Base-by-base conservation (phyloP, 176 grass and related monocot genomes). In the Ampelocalamus luodianensis region DNA sequence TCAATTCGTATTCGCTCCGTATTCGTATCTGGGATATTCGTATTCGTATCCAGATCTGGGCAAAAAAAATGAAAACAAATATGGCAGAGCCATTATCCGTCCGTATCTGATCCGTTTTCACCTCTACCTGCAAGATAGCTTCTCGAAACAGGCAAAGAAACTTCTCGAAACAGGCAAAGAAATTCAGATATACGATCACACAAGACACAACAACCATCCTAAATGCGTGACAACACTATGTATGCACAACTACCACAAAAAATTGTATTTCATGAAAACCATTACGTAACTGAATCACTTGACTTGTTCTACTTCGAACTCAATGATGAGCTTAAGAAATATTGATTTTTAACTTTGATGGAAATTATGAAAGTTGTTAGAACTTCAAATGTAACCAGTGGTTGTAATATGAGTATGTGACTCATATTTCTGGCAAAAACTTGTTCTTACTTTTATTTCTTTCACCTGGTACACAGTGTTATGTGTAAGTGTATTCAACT, bases 191-290 rank as follows among this genome's bases (percentile, higher is more conserved):
- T 46, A 46, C 44, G 11, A 46, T 18, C 53, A 55, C 0, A 12
- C 45, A 43, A 78, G 1, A 5, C 0, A 12, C 45, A 43, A 78
- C 2, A 5, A 12, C 24, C 76, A 12, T 78, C 43, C 76, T 78
- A 48, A 79, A 79, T 79, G n/a, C 46, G 58, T 46, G 9, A 34
- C 1, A 46, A 22, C 40, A 48, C 42, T 46, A 61, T 77, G 58
- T 46, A 64, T 65, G 42, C 24, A 18, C 42, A 34, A 16, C 42
- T 65, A 79, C 59, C 11, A 6, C 59, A 15, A 10, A 20, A 45
- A 79, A 65, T 22, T 79, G 22, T 79, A 48, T 29, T 48, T 48
- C 9, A 34, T 79, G 76, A 65, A 78, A 78, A 45, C 39, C 56
- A 78, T 29, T 32, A 44, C 46, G 29, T 12, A 54, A 74, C 29